Evolutionary conservation across 441 rosid genomes (phyloP), one percentile per base, ranked within the genome.

Genomic region (Hypseocharis bilobata): DNA sequence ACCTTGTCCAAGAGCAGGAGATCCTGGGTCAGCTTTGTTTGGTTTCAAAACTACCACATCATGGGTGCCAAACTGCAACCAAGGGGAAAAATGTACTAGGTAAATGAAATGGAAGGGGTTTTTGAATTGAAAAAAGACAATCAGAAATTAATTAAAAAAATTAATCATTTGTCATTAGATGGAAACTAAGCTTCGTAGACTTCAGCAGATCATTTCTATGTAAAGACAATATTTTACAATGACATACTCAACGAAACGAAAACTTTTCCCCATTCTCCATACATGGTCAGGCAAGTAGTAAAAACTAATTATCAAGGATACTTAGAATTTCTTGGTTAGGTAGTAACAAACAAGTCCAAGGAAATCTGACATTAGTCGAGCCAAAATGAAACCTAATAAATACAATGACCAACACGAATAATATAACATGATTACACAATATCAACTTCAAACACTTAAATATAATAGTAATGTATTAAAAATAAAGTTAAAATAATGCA

Each of bases 1-100:
- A 40, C 98, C 98, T 85, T 93, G 98, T 1, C 91, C 98, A 40
- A 93, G 86, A 65, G 93, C 81, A 81, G 95, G 86, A 30, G 95
- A 87, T 61, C 87, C 88, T 72, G 83, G 68, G 81, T 88, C 95
- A 32, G 97, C 82, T 76, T 90, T 93, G 76, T 85, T 93, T 7
- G 89, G 84, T 75, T 86, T 93, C 68, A 93, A 67, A 27, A 88
- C 88, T 62, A 88, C 97, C 3, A 93, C 98, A 58, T 93, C 99
- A 72, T 91, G 97, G 38, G 87, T 85, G 64, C 99, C 84, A 79
- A 91, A 87, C 87, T 86, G 85, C 76, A 80, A 63, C 2, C 14
- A 44, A 27, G 60, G 34, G 57, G 55, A 60, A 19, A 28, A 58
- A 62, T 3, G 38, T n/a, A 17, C 22, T 4, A 64, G 65, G 42